Evolutionary conservation across 495 filamentous ascomycete species (phyloP).

Genomic region (Aspergillus kassunensis): DNA sequence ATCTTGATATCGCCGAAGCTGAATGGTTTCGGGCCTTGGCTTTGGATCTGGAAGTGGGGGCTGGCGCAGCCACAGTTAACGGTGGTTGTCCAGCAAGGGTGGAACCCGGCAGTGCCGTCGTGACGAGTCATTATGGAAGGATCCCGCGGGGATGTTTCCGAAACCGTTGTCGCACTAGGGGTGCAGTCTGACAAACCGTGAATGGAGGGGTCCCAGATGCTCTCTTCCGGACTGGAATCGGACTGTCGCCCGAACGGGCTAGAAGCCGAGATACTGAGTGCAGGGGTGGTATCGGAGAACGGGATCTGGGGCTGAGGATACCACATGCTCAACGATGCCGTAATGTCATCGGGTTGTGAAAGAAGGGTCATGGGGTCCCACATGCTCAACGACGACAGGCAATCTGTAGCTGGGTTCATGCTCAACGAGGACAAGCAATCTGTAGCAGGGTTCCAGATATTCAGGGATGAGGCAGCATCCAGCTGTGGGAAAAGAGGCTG

Average conservation of each 20-base stretch:
- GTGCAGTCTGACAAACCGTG: not conserved
- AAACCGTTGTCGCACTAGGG: not conserved
- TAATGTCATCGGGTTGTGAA: constrained; percentile 2
- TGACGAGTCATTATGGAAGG: constrained; percentile 14
- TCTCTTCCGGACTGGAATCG: not conserved
- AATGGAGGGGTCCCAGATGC: constrained; percentile 2
- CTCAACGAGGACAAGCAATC: not conserved
- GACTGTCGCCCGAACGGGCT: not conserved
- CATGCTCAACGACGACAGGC: not conserved
- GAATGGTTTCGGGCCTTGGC: not conserved
- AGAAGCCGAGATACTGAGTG: not conserved
- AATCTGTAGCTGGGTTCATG: too few species aligned
- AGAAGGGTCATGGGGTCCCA: not conserved
- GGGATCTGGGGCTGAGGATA: not conserved
- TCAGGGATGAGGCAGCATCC: constrained; percentile 3
- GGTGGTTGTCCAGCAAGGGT: constrained; percentile 10
- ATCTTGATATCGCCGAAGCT: constrained; percentile 4
- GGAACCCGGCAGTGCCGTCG: not conserved
- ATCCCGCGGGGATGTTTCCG: constrained; percentile 4
- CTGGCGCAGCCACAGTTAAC: constrained; percentile 6
- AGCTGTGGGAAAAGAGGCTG: not conserved
- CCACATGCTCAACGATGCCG: constrained; percentile 6
- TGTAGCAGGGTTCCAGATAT: constrained; percentile 5
- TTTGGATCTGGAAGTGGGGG: not conserved
- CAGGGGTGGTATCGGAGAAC: not conserved